These are phyloP conservation scores for Aristolochia contorta DNA, from an alignment of 164 flowering plant species.

Conservation along the genomic window DNA sequence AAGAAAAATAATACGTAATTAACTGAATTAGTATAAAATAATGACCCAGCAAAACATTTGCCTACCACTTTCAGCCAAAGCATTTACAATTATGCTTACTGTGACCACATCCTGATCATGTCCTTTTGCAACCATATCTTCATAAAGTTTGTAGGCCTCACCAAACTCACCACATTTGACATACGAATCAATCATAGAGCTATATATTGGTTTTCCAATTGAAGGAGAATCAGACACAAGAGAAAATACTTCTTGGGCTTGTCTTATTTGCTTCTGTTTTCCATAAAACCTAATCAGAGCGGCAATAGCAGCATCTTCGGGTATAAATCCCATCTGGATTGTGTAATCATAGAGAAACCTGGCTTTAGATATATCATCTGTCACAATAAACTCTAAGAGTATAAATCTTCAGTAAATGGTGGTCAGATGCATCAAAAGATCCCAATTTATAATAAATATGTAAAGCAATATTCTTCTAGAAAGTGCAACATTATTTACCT, in stretches of 20 bases:
- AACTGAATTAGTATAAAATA: no score
- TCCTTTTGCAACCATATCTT: conserved; percentile 39
- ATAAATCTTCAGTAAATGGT: conserved; percentile 3
- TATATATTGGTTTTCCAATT: conserved; percentile 22
- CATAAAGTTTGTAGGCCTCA: conserved; percentile 44
- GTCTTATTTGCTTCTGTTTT: conserved; percentile 32
- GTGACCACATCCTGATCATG: conserved; percentile 44
- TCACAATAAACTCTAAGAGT: conserved; percentile 5
- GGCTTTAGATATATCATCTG: conserved; percentile 57
- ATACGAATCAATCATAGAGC: conserved; percentile 64
- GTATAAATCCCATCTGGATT: conserved; percentile 29
- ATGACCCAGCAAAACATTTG: not conserved
- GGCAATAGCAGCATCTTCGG: conserved; percentile 45
- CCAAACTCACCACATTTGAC: conserved; percentile 45
- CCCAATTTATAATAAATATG: not conserved
- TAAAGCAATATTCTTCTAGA: not conserved
- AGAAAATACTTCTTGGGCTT: conserved; percentile 44
- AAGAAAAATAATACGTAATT: no score
- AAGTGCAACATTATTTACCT: conserved; percentile 26
- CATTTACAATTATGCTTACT: conserved; percentile 63
- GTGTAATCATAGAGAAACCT: conserved; percentile 35
- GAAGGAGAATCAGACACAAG: conserved; percentile 22
- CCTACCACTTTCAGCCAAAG: conserved; percentile 52
- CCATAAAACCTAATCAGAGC: conserved; percentile 54
- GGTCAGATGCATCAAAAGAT: not conserved